Conservation (phyloP, 78 protist species). For the Guillardia theta region DNA sequence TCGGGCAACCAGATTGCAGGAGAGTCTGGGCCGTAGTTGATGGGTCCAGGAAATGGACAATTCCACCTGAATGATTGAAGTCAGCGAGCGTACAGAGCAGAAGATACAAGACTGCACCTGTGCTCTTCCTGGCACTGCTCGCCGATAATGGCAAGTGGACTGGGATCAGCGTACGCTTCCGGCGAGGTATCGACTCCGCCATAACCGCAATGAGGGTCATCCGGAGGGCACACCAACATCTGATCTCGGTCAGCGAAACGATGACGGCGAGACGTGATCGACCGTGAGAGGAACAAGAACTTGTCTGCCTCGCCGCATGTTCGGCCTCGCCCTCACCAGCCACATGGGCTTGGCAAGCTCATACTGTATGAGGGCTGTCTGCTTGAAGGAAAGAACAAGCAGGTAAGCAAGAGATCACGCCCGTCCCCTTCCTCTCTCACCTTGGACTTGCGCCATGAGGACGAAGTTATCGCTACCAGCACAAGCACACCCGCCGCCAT, state of each 20-base stretch:
- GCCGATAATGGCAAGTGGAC: background rate
- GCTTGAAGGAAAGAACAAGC: no score
- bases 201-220: background rate
- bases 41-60: background rate
- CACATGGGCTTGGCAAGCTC: no score
- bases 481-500: no score
- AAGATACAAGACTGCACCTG: no score
- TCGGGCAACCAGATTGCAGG: background rate
- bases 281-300: background rate
- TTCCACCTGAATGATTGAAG: no score
- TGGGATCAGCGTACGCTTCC: background rate
- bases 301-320: background rate
- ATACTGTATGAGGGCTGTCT: no score
- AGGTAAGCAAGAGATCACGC: no score
- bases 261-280: background rate
- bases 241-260: background rate
- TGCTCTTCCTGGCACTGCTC: background rate
- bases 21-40: constrained; percentile 11
- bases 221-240: background rate
- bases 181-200: background rate
- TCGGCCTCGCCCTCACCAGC: background rate
- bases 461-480: no score
- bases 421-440: no score
- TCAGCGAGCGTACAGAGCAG: no score
- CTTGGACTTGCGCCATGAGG: no score